These are phyloP conservation scores for Lentinula detonsa DNA, from an alignment of 768 basidiomycete species.

Conservation along the genomic window DNA sequence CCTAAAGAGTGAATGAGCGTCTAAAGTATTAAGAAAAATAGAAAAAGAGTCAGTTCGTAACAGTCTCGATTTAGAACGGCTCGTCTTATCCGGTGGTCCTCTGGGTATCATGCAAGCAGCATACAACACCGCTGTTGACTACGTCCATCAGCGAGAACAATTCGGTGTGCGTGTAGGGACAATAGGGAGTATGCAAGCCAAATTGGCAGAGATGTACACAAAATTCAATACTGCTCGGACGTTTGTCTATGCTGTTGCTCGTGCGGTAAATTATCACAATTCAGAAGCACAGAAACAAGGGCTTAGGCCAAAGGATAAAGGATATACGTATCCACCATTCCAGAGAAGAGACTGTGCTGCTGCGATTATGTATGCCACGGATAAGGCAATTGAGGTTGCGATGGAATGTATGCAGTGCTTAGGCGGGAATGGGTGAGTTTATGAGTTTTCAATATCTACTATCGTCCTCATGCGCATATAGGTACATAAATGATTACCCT, in stretches of 20 bases:
- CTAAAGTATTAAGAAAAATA: no score
- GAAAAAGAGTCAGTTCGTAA: no score
- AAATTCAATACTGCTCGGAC: conserved; percentile 82
- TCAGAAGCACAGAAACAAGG: conserved; percentile 33
- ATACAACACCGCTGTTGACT: conserved; percentile 82
- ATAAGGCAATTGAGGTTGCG: conserved; percentile 87
- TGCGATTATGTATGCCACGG: conserved; percentile 89
- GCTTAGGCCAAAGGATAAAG: neutral
- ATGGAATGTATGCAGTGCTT: conserved; percentile 90
- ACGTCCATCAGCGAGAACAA: conserved; percentile 91
- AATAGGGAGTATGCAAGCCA: conserved; percentile 94
- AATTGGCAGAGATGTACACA: conserved; percentile 93
- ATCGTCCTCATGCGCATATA: neutral
- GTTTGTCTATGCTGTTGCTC: conserved; percentile 90
- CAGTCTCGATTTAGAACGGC: conserved; percentile 86
- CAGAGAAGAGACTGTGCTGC: conserved; percentile 82
- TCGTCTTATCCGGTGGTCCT: conserved; percentile 90
- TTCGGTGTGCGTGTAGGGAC: conserved; percentile 84
- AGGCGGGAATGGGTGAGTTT: conserved; percentile 70
- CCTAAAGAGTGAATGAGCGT: no score
- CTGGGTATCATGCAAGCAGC: conserved; percentile 93
- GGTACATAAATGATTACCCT: conserved; percentile 64
- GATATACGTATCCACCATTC: neutral
- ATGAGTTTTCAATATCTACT: no score
- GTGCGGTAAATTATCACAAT: conserved; percentile 62